Conservation (phyloP, 805 yeast genomes). For the Groenewaldozyma tartarivorans region DNA sequence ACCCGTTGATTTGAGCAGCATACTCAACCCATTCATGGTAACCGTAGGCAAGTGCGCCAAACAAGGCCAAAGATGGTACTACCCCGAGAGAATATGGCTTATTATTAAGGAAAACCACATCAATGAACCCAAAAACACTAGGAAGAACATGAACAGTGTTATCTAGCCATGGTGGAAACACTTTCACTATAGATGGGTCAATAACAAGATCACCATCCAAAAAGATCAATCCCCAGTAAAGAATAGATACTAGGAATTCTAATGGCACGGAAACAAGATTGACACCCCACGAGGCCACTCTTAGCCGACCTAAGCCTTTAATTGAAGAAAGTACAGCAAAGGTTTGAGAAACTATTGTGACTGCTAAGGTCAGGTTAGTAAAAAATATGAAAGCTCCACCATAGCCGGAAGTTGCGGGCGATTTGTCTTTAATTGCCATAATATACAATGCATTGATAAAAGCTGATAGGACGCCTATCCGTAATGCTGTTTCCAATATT, state of each 20-base stretch:
- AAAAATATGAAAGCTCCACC: constrained; percentile 31
- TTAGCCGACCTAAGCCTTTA: constrained; percentile 11
- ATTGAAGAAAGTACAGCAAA: constrained; percentile 17
- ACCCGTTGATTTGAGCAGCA: constrained; percentile 21
- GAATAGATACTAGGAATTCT: constrained; percentile 22
- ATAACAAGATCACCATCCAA: constrained; percentile 21
- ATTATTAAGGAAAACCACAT: constrained; percentile 19
- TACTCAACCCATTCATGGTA: constrained; percentile 28
- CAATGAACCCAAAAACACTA: constrained; percentile 18
- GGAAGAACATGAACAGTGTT: constrained; percentile 25
- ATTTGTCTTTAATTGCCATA: background rate
- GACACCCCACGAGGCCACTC: constrained; percentile 15
- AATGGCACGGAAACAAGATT: constrained; percentile 25
- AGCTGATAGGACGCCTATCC: background rate
- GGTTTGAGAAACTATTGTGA: constrained; percentile 22
- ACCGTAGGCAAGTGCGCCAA: constrained; percentile 16
- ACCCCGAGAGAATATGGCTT: constrained; percentile 19
- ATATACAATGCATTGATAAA: background rate
- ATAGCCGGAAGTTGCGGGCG: constrained; percentile 4
- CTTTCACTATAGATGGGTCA: constrained; percentile 19
- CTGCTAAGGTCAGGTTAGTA: constrained; percentile 21
- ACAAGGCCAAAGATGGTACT: constrained; percentile 13
- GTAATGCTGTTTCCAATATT: background rate
- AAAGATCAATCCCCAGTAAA: constrained; percentile 26
- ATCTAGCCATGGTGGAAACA: constrained; percentile 22